Evolutionary conservation across 139 green algal species (phyloP), one percentile per base, ranked within the genome.

Genomic region (Nannochloris sp.): DNA sequence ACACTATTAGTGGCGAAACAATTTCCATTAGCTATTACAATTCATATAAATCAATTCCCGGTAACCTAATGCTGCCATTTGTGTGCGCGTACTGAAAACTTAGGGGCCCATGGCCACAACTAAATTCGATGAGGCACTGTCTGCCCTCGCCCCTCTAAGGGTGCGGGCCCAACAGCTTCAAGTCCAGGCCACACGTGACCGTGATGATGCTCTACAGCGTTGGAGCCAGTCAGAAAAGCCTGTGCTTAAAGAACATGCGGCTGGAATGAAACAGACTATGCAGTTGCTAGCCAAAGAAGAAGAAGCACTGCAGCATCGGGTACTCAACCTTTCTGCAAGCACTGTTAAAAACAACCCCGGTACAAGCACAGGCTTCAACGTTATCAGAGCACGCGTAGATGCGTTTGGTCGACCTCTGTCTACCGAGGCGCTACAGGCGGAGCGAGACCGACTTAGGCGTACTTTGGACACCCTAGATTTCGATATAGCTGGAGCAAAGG

Each of bases 311-410:
- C 54, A 71, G 62, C 38, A 64, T 33, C 37, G 54, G 0, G 62
- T 66, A 7, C 37, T 15, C 3, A 14, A 55, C 15, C 34, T 65
- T 7, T 48, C 39, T n/a, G 25, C 59, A 35, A 38, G 25, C 8
- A 53, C 59, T 25, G 59, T 65, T 3, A n/a, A 14, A 55, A 65
- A 65, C 3, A 13, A 53, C 23, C 59, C 59, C 37, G 59, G 59
- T 23, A 65, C 59, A 36, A 65, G 34, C 27, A 71, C 67, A 24
- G 75, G 75, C 23, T 82, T 82, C 55, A 82, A 82, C 54, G 60
- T 75, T 36, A 82, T 82, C 35, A 61, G 67, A 19, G 30, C 66
- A n/a, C 54, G 61, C 4, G 42, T 44, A 14, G 61, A 23, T 15
- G 31, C 45, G 19, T 73, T 56, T 34, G 71, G 71, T 3, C 25